Conservation (phyloP, 2,329 filamentous ascomycete genomes). For the Graphilbum fragrans region DNA sequence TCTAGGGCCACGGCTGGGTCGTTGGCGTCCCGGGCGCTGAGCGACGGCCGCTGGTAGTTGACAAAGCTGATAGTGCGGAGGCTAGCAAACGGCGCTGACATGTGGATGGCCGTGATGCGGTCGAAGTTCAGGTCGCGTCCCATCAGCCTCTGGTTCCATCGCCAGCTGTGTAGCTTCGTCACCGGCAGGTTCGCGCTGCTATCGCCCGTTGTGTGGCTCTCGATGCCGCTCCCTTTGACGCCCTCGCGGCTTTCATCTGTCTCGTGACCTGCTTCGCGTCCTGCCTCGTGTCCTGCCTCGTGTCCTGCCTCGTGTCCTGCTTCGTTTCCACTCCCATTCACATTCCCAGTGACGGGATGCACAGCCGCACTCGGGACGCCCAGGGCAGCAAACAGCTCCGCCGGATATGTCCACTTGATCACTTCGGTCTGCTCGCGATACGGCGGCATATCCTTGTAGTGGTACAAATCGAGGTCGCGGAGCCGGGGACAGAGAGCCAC, state of each 20-base stretch:
- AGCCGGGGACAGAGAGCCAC: conserved; percentile 55
- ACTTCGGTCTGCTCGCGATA: conserved; percentile 45
- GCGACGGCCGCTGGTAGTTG: conserved; percentile 48
- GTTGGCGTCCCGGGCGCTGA: conserved; percentile 27
- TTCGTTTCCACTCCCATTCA: no score
- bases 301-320: neutral
- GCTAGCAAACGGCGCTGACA: conserved; percentile 39
- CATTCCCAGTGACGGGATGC: no score
- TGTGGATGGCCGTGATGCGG: conserved; percentile 40
- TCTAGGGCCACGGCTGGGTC: conserved; percentile 28
- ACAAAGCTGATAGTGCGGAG: conserved; percentile 47
- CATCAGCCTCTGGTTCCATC: conserved; percentile 46
- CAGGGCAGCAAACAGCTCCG: conserved; percentile 52
- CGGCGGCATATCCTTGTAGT: conserved; percentile 55
- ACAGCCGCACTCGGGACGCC: conserved; percentile 25
- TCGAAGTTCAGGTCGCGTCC: conserved; percentile 32
- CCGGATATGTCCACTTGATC: conserved; percentile 59
- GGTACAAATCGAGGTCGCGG: conserved; percentile 58
- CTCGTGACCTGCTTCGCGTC: conserved; percentile 21
- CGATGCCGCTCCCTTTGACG: neutral
- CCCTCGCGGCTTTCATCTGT: neutral
- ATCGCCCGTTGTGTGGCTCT: neutral
- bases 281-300: conserved; percentile 13
- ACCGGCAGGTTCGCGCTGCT: neutral
- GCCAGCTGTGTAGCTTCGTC: conserved; percentile 38